Base-by-base conservation (phyloP, 495 filamentous ascomycete species). In the Talaromyces stipitatus region DNA sequence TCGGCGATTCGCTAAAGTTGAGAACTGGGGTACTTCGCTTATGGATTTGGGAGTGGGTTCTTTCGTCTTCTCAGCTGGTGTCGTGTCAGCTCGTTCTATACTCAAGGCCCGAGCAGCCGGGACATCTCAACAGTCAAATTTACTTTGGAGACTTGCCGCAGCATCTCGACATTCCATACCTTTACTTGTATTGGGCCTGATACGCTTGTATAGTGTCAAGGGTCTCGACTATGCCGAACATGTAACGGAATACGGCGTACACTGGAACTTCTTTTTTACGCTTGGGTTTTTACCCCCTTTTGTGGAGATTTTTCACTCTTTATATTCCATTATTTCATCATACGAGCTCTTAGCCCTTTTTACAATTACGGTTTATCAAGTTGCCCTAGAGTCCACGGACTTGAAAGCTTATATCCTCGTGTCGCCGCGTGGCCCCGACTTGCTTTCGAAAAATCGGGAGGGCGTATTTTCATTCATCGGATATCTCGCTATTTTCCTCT, bases 201-300 rank as follows among this genome's bases (percentile, higher is more conserved):
- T 94, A 52, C 82, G 94, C 22, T 72, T 97, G 16, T 85, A 87
- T 55, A 95, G 84, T 62, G 92, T 97, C 64, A 99, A 97, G 71
- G 89, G 90, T 9, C 74, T 96, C 22, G 91, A 97, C 65, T 97
- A 97, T 66, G 91, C 91, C 2, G 94, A 97, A 68, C 94, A 99
- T 72, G 91, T 97, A 32, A 92, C 90, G 1, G 94, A 99, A 62
- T 99, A 99, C 63, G 94, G 94, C 28, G 90, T 97, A 10, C 94
- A 99, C 69, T 99, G 94, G 94, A 99, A 99, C 69, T 99, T 99
- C 70, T 99, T 99, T 76, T 97, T 99, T 71, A 99, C 94, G 0
- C 74, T 99, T 10, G 92, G 85, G 3, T 82, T 97, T 24, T 71
- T 99, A 29, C 90, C 92, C 2, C 91, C 91, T 3, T 94, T 94